A percentile compares a stretch with the other conserved stretches of the same genome.
Conservation (phyloP, 140 eudicot species). For the Stevia rebaudiana region DNA sequence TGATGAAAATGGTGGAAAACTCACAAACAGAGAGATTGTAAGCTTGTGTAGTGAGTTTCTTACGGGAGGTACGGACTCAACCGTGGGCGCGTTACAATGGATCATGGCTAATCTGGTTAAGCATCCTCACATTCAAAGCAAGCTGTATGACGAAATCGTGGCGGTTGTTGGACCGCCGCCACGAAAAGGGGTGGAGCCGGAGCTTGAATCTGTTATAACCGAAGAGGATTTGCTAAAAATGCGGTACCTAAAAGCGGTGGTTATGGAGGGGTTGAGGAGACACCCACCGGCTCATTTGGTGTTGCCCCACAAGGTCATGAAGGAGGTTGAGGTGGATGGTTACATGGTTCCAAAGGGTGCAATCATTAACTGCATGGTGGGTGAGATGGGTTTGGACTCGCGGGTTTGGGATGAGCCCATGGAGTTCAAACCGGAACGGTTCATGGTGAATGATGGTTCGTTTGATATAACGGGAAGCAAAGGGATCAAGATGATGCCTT, state of each 20-base stretch:
- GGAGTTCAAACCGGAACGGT: slow-evolving; percentile 50
- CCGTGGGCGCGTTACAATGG: slow-evolving; percentile 65
- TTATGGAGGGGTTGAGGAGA: slow-evolving; percentile 39
- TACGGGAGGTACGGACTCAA: slow-evolving; percentile 58
- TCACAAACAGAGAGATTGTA: slow-evolving; percentile 41
- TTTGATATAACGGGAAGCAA: slow-evolving; percentile 25
- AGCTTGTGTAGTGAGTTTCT: slow-evolving; percentile 59
- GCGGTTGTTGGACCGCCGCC: slow-evolving; percentile 39
- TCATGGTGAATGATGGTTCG: slow-evolving; percentile 22
- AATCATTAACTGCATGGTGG: slow-evolving; percentile 30
- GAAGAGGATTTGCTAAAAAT: slow-evolving; percentile 33
- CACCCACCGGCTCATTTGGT: slow-evolving; percentile 44
- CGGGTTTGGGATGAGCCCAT: slow-evolving; percentile 47
- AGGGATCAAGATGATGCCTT: slow-evolving; percentile 34
- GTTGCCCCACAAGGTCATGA: slow-evolving; percentile 34
- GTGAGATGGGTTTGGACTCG: slow-evolving; percentile 54
- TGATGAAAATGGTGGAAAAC: slow-evolving; percentile 11
- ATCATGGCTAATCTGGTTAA: slow-evolving; percentile 58
- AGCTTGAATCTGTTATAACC: not conserved
- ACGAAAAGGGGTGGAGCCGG: slow-evolving; percentile 3
- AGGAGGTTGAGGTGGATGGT: slow-evolving; percentile 38
- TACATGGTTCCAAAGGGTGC: slow-evolving; percentile 37
- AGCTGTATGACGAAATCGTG: slow-evolving; percentile 44
- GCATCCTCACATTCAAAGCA: slow-evolving; percentile 44
- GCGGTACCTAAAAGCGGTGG: slow-evolving; percentile 27